Base-by-base conservation (phyloP, 306 rosid genomes). In the Pyrus communis region DNA sequence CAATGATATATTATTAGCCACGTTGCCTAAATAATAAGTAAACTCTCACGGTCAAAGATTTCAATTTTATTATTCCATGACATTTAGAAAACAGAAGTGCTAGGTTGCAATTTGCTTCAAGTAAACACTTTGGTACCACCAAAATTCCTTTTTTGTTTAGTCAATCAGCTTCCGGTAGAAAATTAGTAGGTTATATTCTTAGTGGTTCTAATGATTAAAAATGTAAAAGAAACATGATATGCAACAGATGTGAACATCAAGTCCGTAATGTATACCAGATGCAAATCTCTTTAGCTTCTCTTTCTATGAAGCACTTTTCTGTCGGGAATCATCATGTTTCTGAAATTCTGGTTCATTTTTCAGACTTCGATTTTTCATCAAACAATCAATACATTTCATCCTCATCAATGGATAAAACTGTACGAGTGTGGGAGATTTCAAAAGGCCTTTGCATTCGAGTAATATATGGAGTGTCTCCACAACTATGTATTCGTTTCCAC, bases 301-400 rank as follows among this genome's bases (percentile, higher is more conserved):
- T 31, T 55, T 17, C 31, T 67, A 22, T 45, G 10, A 38, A 33
- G 45, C 15, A 9, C 45, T 69, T 6, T 42, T 9, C 12, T 42
- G 12, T 42, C 45, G 9, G 45, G 45, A 42, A 42, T 42, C 3
- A 42, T 42, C 12, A 42, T 38, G 54, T 69, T 49, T 76, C 78
- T 85, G 71, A 85, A 69, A 45, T 80, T 69, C 35, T 86, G 69
- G 61, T 85, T 73, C 78, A 59, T 80, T 86, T 49, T 89, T 83
- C 96, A 94, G 98, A 94, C 85, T 94, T 94, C 69, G 97, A 94
- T 89, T 94, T 94, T 85, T 80, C 98, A 17, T 90, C 97, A 55
- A 94, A 90, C 84, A 94, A 92, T 89, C 98, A 91, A 86, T 94
- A 94, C 84, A 92, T 94, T 85, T 95, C 97, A 31, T 94, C 98